Evolutionary conservation across 306 rosid species (phyloP).

Genomic region (Sophora flavescens): DNA sequence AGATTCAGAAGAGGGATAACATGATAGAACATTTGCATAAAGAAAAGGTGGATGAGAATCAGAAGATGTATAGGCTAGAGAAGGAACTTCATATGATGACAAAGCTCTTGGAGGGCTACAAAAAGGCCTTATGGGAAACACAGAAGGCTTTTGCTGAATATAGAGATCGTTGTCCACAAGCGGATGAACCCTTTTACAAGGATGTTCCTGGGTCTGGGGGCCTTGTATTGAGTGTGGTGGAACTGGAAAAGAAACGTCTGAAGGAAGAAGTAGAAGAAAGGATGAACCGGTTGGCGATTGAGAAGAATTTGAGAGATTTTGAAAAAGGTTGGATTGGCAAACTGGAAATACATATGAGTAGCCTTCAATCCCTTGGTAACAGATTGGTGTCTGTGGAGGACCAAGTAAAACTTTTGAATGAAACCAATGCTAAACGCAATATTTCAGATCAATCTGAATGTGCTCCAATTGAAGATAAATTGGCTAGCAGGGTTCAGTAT

Average conservation of each 20-base stretch:
- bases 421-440: constrained; percentile 51
- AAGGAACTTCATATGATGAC: constrained; percentile 82
- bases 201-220: constrained; percentile 94
- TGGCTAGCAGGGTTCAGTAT: constrained; percentile 48
- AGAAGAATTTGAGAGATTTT: constrained; percentile 59
- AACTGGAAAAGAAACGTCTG: constrained; percentile 72
- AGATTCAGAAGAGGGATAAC: constrained; percentile 72
- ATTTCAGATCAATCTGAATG: constrained; percentile 52
- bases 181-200: constrained; percentile 84
- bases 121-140: constrained; percentile 79
- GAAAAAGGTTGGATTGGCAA: constrained; percentile 57
- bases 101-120: constrained; percentile 73
- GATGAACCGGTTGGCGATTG: constrained; percentile 41
- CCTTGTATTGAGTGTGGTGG: constrained; percentile 80
- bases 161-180: constrained; percentile 65
- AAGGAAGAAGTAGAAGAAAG: constrained; percentile 88
- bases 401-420: constrained; percentile 61
- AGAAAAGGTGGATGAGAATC: constrained; percentile 69
- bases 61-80: constrained; percentile 73
- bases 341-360: constrained; percentile 51
- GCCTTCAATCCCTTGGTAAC: constrained; percentile 51
- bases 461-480: constrained; percentile 50
- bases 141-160: constrained; percentile 71
- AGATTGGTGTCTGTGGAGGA: constrained; percentile 59
- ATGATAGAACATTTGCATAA: constrained; percentile 68